Evolutionary conservation across 371 early-diverging fungal species (phyloP).

Genomic region (Coemansia sp.): DNA sequence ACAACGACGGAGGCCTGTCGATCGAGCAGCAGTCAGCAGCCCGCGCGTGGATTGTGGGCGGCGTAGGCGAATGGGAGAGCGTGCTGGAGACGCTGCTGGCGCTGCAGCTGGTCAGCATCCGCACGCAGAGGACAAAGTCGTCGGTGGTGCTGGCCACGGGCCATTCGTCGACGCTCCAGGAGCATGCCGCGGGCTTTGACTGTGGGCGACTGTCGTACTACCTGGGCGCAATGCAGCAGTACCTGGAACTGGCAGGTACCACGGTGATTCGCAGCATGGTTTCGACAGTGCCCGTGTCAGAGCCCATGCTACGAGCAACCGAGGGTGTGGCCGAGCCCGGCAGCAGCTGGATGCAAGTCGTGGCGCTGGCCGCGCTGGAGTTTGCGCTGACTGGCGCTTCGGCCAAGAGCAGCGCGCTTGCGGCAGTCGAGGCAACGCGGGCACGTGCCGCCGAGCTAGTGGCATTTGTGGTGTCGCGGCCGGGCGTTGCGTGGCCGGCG

Average conservation of each 20-base stretch:
- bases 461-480: conserved; percentile 11
- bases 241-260: conserved; percentile 17
- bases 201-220: conserved; percentile 22
- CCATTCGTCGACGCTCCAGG: conserved; percentile 18
- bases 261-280: conserved; percentile 8
- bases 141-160: conserved; percentile 15
- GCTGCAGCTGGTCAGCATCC: conserved; percentile 16
- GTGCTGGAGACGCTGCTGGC: conserved; percentile 20
- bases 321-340: background rate
- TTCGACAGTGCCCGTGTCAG: conserved; percentile 2
- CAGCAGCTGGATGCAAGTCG: conserved; percentile 29
- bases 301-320: background rate
- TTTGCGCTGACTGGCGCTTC: conserved; percentile 33
- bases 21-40: conserved; percentile 16
- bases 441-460: conserved; percentile 25
- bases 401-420: background rate
- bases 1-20: background rate
- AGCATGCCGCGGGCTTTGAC: conserved; percentile 23
- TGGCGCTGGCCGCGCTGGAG: conserved; percentile 14
- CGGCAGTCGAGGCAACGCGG: conserved; percentile 14
- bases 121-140: conserved; percentile 10
- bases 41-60: conserved; percentile 41
- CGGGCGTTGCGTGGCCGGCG: conserved; percentile 20
- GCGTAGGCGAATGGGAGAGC: conserved; percentile 25
- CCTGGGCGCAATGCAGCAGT: conserved; percentile 24